Conservation (phyloP, 768 basidiomycete species). For the Pleurotus tuoliensis region DNA sequence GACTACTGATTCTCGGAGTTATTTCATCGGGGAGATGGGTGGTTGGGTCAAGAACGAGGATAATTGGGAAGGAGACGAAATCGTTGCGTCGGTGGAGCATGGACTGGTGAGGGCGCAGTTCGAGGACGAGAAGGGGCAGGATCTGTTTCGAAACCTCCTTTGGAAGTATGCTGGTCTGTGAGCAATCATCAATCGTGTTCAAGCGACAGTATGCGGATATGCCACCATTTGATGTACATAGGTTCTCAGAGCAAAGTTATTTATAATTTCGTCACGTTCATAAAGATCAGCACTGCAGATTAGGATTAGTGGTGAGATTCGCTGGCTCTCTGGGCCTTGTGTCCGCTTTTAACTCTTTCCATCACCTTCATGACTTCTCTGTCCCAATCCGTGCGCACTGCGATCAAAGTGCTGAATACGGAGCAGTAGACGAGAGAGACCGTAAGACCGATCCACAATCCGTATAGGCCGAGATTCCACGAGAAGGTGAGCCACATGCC, state of each 20-base stretch:
- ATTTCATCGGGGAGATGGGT: conserved; percentile 34
- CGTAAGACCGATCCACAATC: conserved; percentile 85
- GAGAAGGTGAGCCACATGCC: conserved; percentile 77
- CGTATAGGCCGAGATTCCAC: conserved; percentile 51
- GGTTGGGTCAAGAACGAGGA: conserved; percentile 21
- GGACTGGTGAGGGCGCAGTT: conserved; percentile 34
- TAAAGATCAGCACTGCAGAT: too few species aligned
- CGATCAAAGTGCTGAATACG: conserved; percentile 48
- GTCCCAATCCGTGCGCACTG: conserved; percentile 64
- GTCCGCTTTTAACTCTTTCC: conserved; percentile 33
- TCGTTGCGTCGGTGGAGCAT: conserved; percentile 30
- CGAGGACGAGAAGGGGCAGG: conserved; percentile 25
- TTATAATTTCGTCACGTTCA: too few species aligned
- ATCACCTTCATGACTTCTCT: conserved; percentile 61
- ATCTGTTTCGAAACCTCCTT: not conserved
- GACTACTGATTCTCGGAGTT: conserved; percentile 21
- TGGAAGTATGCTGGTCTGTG: conserved; percentile 3
- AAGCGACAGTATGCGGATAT: too few species aligned
- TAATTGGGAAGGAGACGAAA: conserved; percentile 35
- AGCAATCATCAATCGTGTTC: not conserved
- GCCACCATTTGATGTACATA: too few species aligned
- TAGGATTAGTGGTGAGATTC: too few species aligned
- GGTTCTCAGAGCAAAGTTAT: too few species aligned
- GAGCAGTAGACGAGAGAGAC: conserved; percentile 58
- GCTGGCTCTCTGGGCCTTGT: too few species aligned